Evolutionary conservation across 2,329 filamentous ascomycete species (phyloP).

Genomic region (Ilyonectria destructans): DNA sequence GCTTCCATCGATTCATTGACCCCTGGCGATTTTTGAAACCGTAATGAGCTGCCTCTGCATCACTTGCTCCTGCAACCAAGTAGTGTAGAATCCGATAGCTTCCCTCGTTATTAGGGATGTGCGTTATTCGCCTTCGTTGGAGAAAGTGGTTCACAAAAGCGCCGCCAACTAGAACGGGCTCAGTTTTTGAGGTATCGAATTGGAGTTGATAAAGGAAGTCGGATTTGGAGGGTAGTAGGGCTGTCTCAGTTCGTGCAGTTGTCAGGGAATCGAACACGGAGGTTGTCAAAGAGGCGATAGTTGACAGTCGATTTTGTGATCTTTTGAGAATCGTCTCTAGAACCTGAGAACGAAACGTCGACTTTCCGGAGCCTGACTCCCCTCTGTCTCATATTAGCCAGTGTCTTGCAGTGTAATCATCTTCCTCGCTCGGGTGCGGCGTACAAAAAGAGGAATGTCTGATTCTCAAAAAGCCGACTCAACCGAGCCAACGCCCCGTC

Average conservation of each 20-base stretch:
- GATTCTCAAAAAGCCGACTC: slow-evolving; percentile 2
- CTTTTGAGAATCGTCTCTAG: too few species aligned
- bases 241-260: not conserved
- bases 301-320: too few species aligned
- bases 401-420: not conserved
- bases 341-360: not conserved
- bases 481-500: not conserved
- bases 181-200: not conserved
- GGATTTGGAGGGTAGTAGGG: too few species aligned
- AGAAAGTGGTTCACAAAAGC: not conserved
- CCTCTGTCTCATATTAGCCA: not conserved
- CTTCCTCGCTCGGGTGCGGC: not conserved
- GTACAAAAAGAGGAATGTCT: slow-evolving; percentile 9
- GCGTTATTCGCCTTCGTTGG: not conserved
- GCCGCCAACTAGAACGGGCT: not conserved
- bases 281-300: not conserved
- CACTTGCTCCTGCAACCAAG: slow-evolving; percentile 2
- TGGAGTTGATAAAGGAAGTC: slow-evolving; percentile 1
- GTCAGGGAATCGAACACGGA: not conserved
- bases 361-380: slow-evolving; percentile 8
- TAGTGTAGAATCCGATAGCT: not conserved
- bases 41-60: not conserved
- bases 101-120: not conserved
- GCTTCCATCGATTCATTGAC: not conserved
- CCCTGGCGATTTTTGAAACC: not conserved